Conservation (phyloP, 352 stramenopile genomes). For the Phytophthora boehmeriae region DNA sequence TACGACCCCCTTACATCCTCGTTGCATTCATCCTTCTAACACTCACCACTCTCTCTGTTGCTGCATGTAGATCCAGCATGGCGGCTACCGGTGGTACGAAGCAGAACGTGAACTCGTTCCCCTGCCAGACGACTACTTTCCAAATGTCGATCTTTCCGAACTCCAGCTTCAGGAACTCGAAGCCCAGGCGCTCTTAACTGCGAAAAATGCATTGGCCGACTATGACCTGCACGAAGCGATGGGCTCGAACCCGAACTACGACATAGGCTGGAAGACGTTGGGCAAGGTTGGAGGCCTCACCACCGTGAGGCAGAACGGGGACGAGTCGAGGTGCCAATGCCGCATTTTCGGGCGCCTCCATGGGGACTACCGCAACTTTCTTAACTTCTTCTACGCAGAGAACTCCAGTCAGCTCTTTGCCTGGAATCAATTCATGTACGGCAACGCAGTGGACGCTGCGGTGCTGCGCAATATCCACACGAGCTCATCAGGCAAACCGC, state of each 20-base stretch:
- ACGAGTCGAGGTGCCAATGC: slow-evolving; percentile 31
- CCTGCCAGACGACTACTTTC: slow-evolving; percentile 51
- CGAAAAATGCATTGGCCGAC: slow-evolving; percentile 48
- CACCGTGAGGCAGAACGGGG: slow-evolving; percentile 25
- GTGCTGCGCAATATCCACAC: slow-evolving; percentile 75
- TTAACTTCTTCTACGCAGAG: slow-evolving; percentile 74
- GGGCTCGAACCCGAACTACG: slow-evolving; percentile 31
- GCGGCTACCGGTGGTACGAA: slow-evolving; percentile 10
- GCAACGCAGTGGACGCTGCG: slow-evolving; percentile 59
- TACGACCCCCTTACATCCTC: slow-evolving; percentile 4
- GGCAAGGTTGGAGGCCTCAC: slow-evolving; percentile 34
- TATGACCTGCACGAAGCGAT: slow-evolving; percentile 54
- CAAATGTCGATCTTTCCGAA: slow-evolving; percentile 36
- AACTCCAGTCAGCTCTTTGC: slow-evolving; percentile 60
- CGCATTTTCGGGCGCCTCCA: slow-evolving; percentile 61
- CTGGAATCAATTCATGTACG: slow-evolving; percentile 68
- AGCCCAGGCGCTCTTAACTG: slow-evolving; percentile 37
- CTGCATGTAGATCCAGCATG: slow-evolving; percentile 19
- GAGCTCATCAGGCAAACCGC: slow-evolving; percentile 34
- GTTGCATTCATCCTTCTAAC: background rate
- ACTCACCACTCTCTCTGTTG: slow-evolving; percentile 1
- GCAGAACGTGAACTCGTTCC: slow-evolving; percentile 26
- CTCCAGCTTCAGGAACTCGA: slow-evolving; percentile 40
- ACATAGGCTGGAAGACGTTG: slow-evolving; percentile 30
- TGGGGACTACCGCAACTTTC: slow-evolving; percentile 62